Evolutionary conservation across 2,329 filamentous ascomycete genomes (phyloP).

Genomic region (Fusarium heterosporum): DNA sequence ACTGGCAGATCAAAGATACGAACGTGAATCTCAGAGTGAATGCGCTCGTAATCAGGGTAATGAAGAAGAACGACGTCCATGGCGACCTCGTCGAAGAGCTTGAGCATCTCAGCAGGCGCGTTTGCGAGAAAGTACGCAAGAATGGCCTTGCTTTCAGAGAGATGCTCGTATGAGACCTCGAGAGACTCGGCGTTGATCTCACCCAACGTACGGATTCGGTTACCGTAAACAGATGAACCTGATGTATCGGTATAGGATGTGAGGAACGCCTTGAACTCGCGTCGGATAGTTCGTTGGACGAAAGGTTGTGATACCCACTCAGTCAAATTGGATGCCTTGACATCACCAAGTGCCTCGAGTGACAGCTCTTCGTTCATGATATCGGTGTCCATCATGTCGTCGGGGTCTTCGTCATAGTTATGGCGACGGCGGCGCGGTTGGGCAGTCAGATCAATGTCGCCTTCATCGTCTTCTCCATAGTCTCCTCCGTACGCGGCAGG

Average conservation of each 20-base stretch:
- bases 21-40: constrained; percentile 97
- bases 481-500: constrained; percentile 74
- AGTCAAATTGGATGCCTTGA: constrained; percentile 91
- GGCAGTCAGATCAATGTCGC: constrained; percentile 83
- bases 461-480: constrained; percentile 85
- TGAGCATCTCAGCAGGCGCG: constrained; percentile 92
- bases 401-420: constrained; percentile 92
- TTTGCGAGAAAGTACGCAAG: constrained; percentile 97
- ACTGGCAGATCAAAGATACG: constrained; percentile 95
- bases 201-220: constrained; percentile 93
- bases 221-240: constrained; percentile 93
- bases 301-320: constrained; percentile 94
- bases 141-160: constrained; percentile 90
- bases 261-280: constrained; percentile 97
- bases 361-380: constrained; percentile 97
- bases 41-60: constrained; percentile 97
- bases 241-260: constrained; percentile 94
- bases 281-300: constrained; percentile 91
- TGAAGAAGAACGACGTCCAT: constrained; percentile 96
- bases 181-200: constrained; percentile 96
- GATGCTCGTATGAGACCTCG: constrained; percentile 94
- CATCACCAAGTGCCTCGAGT: constrained; percentile 88
- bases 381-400: constrained; percentile 91
- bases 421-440: constrained; percentile 88
- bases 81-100: constrained; percentile 95